A percentile compares a stretch with the other conserved stretches of the same genome.
These are phyloP conservation scores for Bipolaris zeicola DNA, from an alignment of 2,329 filamentous ascomycete genomes.

Conservation along the genomic window DNA sequence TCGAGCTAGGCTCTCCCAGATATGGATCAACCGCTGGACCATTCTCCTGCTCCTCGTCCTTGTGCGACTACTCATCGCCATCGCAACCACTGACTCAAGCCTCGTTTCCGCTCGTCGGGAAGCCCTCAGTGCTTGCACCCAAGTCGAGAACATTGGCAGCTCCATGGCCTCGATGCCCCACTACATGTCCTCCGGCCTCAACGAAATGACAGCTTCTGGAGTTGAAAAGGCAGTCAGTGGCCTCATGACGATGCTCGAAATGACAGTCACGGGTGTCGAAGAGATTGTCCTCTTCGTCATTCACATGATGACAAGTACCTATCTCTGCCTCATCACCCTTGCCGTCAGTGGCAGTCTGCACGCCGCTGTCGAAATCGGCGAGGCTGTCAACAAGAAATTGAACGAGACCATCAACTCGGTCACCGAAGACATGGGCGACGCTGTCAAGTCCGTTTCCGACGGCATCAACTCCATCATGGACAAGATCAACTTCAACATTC, in stretches of 20 bases:
- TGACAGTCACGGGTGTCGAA: slow-evolving; percentile 83
- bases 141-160: slow-evolving; percentile 91
- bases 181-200: slow-evolving; percentile 88
- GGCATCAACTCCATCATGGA: slow-evolving; percentile 49
- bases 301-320: slow-evolving; percentile 87
- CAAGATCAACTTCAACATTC: slow-evolving; percentile 48
- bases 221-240: slow-evolving; percentile 81
- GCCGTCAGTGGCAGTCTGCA: slow-evolving; percentile 80
- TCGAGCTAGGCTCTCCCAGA: slow-evolving; percentile 85
- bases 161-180: slow-evolving; percentile 98
- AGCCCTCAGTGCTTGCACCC: slow-evolving; percentile 86
- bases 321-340: slow-evolving; percentile 85
- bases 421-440: slow-evolving; percentile 56
- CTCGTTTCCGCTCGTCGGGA: slow-evolving; percentile 77
- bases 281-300: slow-evolving; percentile 90
- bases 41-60: slow-evolving; percentile 86
- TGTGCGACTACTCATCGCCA: slow-evolving; percentile 76
- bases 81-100: slow-evolving; percentile 73
- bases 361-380: slow-evolving; percentile 66
- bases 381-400: slow-evolving; percentile 65
- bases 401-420: slow-evolving; percentile 67
- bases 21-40: slow-evolving; percentile 98
- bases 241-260: slow-evolving; percentile 76
- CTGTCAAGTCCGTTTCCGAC: slow-evolving; percentile 41
- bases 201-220: slow-evolving; percentile 78